phyloP scores from a whole-genome alignment of 140 eudicot species.

The Flaveria floridana region DNA sequence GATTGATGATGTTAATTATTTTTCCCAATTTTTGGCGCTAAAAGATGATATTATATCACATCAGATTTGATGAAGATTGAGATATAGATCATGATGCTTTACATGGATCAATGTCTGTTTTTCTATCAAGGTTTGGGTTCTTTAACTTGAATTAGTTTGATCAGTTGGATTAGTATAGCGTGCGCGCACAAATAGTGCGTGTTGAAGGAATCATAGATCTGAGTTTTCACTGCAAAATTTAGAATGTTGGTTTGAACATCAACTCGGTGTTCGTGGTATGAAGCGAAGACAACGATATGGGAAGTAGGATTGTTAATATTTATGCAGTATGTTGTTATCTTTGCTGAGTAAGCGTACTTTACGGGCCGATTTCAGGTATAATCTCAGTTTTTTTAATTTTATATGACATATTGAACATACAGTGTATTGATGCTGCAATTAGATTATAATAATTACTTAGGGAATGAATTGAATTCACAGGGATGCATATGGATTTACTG shows the following conservation, averaged over 20 bases:
- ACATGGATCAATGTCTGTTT: conserved; percentile 17
- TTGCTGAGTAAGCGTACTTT: conserved; percentile 86
- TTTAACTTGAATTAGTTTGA: neutral
- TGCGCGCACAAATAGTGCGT: neutral
- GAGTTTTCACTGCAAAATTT: conserved; percentile 21
- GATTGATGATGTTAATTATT: conserved; percentile 16
- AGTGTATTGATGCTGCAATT: neutral
- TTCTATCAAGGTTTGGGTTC: neutral
- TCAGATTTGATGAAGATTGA: conserved; percentile 2
- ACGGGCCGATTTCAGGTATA: conserved; percentile 89
- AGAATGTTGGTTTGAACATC: conserved; percentile 30
- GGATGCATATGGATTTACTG: conserved; percentile 97
- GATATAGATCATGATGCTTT: neutral
- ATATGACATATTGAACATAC: neutral
- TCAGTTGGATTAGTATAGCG: conserved; percentile 13
- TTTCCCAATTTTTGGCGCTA: neutral
- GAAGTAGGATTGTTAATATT: conserved; percentile 46
- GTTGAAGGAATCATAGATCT: conserved; percentile 30
- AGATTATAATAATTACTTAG: neutral
- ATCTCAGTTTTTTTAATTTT: neutral
- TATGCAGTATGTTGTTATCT: conserved; percentile 89
- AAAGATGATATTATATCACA: neutral
- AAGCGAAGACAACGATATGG: conserved; percentile 50
- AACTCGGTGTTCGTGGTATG: conserved; percentile 25
- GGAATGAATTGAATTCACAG: conserved; percentile 45